Base-by-base conservation (phyloP, 345 rosid genomes). In the Cochlearia excelsa region DNA sequence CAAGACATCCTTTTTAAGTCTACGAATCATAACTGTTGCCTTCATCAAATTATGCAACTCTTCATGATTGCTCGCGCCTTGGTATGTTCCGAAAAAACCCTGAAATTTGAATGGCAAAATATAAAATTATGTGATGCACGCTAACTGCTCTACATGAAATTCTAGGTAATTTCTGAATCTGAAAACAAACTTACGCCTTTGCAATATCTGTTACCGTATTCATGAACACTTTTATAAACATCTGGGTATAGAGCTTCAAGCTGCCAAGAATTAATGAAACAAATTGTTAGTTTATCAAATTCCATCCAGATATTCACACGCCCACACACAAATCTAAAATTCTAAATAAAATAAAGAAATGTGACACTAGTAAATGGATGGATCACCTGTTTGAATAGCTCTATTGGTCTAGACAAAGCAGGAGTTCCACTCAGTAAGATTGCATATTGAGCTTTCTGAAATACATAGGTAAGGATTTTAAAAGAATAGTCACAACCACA, bases 31-130 rank as follows among this genome's bases (percentile, higher is more conserved):
- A 45, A 86, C 79, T 10, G 98, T 92, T 71, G 96, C 90, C 84
- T 86, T 92, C 81, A 92, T 88, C 83, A 88, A 72, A 82, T 79
- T 84, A 78, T 92, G 98, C 81, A 92, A 78, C 75, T 92, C 98
- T 39, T 92, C 98, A 74, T 92, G 98, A 81, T 92, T 88, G 75
- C 87, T 86, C 53, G 98, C 81, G 51, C 96, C 98, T 80, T 92
- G 96, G 78, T 86, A 92, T 48, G 63, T 26, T 68, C 98, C 98
- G 61, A 88, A 92, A 51, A 77, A 6, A 34, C 96, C 96, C 98
- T 91, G 78, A 26, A 7, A 40, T 73, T 65, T 38, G 52, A 46
- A 65, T 9, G 9, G 6, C 4, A 52, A 65, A 40, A 33, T 45
- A 41, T 40, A 30, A 6, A 7, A 16, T 38, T 30, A 23, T 35